phyloP scores from a whole-genome alignment of 2,329 filamentous ascomycete genomes.

The Trichoderma hamatum region DNA sequence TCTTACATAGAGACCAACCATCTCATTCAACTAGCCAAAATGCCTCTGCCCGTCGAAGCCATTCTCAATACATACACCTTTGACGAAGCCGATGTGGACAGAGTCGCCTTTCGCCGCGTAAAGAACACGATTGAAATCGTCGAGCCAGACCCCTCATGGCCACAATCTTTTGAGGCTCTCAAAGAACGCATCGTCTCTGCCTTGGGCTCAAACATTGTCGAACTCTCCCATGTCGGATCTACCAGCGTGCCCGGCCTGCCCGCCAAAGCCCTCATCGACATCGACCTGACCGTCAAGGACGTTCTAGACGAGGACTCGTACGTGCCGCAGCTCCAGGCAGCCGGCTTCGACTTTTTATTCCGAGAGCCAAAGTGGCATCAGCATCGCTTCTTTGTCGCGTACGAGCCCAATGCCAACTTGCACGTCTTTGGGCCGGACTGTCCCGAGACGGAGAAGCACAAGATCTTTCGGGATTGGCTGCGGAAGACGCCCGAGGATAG shows the following conservation, averaged over 20 bases:
- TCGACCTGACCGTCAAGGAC: constrained; percentile 52
- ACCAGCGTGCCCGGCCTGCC: constrained; percentile 53
- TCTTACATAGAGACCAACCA: no score
- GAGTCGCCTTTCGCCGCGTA: constrained; percentile 35
- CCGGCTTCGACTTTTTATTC: constrained; percentile 50
- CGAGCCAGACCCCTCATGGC: constrained; percentile 45
- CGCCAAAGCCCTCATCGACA: constrained; percentile 56
- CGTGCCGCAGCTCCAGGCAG: constrained; percentile 46
- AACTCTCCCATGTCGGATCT: constrained; percentile 52
- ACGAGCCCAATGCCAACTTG: constrained; percentile 47
- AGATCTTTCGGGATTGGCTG: constrained; percentile 50
- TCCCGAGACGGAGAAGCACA: constrained; percentile 47
- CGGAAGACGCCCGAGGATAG: constrained; percentile 41
- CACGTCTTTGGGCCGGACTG: constrained; percentile 52
- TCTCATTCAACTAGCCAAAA: background rate
- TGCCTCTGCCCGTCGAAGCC: constrained; percentile 10
- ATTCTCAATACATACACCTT: constrained; percentile 36
- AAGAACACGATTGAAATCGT: constrained; percentile 38
- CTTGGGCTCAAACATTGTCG: constrained; percentile 41
- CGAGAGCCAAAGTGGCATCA: constrained; percentile 52
- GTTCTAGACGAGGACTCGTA: constrained; percentile 47
- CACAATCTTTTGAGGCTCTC: constrained; percentile 37
- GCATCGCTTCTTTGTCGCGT: constrained; percentile 50
- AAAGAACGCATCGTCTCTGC: constrained; percentile 42
- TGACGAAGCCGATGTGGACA: constrained; percentile 32